Conservation (phyloP, 1,284 basidiomycete species). For the Phlebopus sp. region DNA sequence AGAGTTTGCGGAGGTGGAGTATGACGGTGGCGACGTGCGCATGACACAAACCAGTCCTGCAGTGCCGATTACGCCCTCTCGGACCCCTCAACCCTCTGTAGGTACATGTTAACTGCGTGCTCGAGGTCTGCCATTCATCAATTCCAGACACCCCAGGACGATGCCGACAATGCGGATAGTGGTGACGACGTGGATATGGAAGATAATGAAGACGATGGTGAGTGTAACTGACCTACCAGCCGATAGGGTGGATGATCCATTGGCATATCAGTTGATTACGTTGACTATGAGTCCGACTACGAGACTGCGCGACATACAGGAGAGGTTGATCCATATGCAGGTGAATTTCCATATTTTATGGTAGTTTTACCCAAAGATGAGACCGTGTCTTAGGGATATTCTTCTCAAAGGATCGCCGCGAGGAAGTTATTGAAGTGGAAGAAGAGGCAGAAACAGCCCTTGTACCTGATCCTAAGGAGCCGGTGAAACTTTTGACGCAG, state of each 20-base stretch:
- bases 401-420: conserved; percentile 86
- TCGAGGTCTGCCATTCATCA: conserved; percentile 5
- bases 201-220: conserved; percentile 56
- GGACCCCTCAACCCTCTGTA: conserved; percentile 30
- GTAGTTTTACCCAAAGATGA: conserved; percentile 7
- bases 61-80: conserved; percentile 23
- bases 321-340: conserved; percentile 83
- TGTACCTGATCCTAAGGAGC: conserved; percentile 44
- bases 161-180: conserved; percentile 40
- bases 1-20: conserved; percentile 69
- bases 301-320: conserved; percentile 44
- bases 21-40: conserved; percentile 42
- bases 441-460: conserved; percentile 63
- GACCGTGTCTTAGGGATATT: conserved; percentile 64
- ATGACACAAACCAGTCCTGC: conserved; percentile 23
- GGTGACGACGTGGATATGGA: conserved; percentile 44
- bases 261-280: conserved; percentile 45
- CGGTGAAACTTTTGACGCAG: conserved; percentile 71
- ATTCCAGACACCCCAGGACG: conserved; percentile 54
- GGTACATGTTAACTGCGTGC: conserved; percentile 3
- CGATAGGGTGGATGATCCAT: conserved; percentile 10
- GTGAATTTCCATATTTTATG: conserved; percentile 35
- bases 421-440: conserved; percentile 84
- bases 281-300: conserved; percentile 78
- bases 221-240: conserved; percentile 13